Evolutionary conservation across 1,284 basidiomycete species (phyloP), one percentile per base, ranked within the genome.

Genomic region (Ceratobasidium sp.): DNA sequence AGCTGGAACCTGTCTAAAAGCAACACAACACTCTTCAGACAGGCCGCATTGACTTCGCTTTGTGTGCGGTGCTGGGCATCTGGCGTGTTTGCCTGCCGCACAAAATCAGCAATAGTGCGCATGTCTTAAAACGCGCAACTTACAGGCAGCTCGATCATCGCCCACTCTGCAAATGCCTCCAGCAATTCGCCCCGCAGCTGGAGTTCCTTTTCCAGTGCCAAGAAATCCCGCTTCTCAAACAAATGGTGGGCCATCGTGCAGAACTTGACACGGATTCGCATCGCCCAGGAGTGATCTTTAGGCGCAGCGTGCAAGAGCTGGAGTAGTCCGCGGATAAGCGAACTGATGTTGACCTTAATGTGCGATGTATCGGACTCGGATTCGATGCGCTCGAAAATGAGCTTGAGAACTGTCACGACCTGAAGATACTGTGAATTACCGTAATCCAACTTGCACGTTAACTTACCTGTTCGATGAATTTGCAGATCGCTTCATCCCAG

Each of bases 91-190:
- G n/a, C 7, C 46, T 62, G 46, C 51, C 66, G 19, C 46, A 27
- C 27, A 43, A 7, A 34, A n/a, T 37, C 34, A 34, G 34, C 27
- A 69, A 5, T 27, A 51, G 16, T 43, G 53, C 51, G 48, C 51
- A 46, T 31, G 41, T 16, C 39, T 27, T 24, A 13, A 11, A 65
- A 22, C 39, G 41, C 43, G 14, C 53, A 31, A 63, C 79, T 77
- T 54, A 81, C 81, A 29, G 79, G 75, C 27, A 79, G 61, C 0
- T 77, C 76, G 51, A 81, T 81, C 56, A 79, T 77, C 0, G 80
- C 88, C 94, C 94, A 95, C 69, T 92, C 89, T 79, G 90, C 84
- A 58, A 96, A 84, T 66, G 88, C 86, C 77, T 95, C 92, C 22
- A 94, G 83, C 24, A 94, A 86, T 49, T 85, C 85, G 79, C 92